phyloP scores from a whole-genome alignment of 495 filamentous ascomycete genomes.

The Neurospora sp. region DNA sequence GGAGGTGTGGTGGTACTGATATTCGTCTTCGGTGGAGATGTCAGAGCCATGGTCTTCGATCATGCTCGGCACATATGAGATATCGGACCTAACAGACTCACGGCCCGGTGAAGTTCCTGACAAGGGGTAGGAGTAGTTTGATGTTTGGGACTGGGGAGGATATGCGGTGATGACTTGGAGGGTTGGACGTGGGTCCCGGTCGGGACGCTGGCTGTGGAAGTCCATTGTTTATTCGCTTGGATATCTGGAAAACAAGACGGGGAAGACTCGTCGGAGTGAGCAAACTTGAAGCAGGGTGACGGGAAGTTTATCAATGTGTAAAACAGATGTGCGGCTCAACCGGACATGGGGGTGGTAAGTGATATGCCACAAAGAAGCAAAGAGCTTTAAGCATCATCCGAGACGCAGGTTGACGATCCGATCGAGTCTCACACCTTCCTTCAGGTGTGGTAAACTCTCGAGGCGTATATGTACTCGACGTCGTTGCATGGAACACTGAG shows the following conservation, averaged over 20 bases:
- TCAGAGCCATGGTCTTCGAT: conserved; percentile 22
- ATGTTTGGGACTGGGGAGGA: neutral
- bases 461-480: neutral
- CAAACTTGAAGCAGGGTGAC: neutral
- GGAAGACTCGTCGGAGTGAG: neutral
- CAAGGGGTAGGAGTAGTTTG: neutral
- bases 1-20: conserved; percentile 7
- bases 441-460: neutral
- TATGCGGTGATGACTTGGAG: neutral
- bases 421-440: conserved; percentile 24
- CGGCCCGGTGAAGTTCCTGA: neutral
- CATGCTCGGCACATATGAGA: conserved; percentile 16
- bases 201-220: neutral
- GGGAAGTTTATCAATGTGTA: neutral
- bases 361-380: neutral
- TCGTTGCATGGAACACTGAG: neutral
- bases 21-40: conserved; percentile 20
- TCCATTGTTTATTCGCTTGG: neutral
- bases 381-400: conserved; percentile 14
- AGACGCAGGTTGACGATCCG: conserved; percentile 47
- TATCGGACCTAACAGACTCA: conserved; percentile 16
- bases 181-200: neutral
- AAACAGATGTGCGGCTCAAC: neutral
- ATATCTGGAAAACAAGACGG: neutral
- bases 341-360: neutral